A percentile compares a stretch with the other conserved stretches of the same genome.
Evolutionary conservation across 345 rosid species (phyloP).

Genomic region (Citrus unshiu): DNA sequence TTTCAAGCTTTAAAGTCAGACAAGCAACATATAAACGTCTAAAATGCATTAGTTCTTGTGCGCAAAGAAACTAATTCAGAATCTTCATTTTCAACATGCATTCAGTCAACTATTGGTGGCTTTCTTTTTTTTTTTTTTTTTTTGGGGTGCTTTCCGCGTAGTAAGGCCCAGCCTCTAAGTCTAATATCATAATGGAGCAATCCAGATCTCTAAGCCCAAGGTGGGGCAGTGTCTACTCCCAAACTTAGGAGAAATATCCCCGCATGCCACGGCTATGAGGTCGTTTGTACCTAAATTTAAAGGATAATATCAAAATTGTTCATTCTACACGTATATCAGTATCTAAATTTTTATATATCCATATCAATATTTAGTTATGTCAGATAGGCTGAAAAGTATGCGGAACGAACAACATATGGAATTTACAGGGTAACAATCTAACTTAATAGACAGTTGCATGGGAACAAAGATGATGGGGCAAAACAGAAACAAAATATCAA

Average conservation of each 20-base stretch:
- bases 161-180: neutral
- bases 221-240: neutral
- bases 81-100: neutral
- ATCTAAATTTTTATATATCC: neutral
- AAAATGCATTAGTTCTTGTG: neutral
- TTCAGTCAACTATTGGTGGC: neutral
- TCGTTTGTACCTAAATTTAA: neutral
- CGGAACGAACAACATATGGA: neutral
- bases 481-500: neutral
- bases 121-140: no score
- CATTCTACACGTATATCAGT: neutral
- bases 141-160: neutral
- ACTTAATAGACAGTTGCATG: neutral
- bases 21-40: neutral
- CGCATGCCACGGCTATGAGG: neutral
- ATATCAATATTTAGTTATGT: neutral
- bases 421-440: neutral
- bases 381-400: neutral
- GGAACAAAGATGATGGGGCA: neutral
- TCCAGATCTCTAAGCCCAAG: neutral
- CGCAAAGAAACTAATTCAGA: neutral
- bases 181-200: neutral
- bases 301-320: neutral
- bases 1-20: no score
- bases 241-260: neutral